Conservation (phyloP, 2,329 filamentous ascomycete genomes). For the Colletotrichum incanum region DNA sequence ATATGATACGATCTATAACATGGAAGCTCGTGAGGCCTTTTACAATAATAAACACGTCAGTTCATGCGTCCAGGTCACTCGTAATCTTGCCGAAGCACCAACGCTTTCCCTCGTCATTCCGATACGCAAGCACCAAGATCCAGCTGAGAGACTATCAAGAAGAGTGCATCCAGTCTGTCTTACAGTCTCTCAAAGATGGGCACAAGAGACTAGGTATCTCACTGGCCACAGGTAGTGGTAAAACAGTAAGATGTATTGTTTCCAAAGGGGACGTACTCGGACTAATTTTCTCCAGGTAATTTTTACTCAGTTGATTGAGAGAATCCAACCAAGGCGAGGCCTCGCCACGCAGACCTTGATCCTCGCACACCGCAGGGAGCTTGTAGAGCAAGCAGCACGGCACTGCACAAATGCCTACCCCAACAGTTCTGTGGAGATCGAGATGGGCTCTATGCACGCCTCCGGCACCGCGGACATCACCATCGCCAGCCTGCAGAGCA, state of each 20-base stretch:
- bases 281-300: constrained; percentile 76
- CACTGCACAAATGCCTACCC: constrained; percentile 90
- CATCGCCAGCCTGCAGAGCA: constrained; percentile 89
- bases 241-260: constrained; percentile 73
- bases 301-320: constrained; percentile 94
- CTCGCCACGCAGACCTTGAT: constrained; percentile 86
- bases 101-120: not conserved
- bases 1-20: constrained; percentile 11
- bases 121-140: constrained; percentile 54
- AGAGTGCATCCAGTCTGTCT: constrained; percentile 89
- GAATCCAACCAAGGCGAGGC: constrained; percentile 71
- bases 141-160: constrained; percentile 88
- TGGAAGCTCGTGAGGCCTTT: not conserved
- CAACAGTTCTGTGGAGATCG: constrained; percentile 85
- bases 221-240: constrained; percentile 89
- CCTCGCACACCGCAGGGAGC: constrained; percentile 90
- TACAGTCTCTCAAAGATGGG: constrained; percentile 77
- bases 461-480: constrained; percentile 92
- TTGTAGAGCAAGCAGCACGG: constrained; percentile 92
- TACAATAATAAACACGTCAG: not conserved
- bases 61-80: not conserved
- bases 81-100: not conserved
- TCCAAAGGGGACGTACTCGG: constrained; percentile 14
- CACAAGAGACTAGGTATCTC: constrained; percentile 88
- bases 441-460: constrained; percentile 87